Conservation (phyloP, 768 basidiomycete species). For the Boletellus emodensis region DNA sequence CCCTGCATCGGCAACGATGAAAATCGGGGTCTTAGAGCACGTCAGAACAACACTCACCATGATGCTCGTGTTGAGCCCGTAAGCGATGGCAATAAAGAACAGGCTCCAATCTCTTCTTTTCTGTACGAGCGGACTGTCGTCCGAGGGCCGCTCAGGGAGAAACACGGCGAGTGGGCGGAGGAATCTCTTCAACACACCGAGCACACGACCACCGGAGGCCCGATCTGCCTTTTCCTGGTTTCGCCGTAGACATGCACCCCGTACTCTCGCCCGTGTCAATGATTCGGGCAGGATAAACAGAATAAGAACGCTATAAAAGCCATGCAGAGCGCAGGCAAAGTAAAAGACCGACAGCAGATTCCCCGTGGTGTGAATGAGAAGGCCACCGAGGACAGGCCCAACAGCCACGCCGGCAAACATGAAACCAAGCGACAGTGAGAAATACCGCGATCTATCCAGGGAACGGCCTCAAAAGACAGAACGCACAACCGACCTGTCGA, state of each 20-base stretch:
- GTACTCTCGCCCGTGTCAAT: constrained; percentile 48
- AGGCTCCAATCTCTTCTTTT: constrained; percentile 61
- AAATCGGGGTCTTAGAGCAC: not conserved
- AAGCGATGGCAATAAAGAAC: constrained; percentile 49
- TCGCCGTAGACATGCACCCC: constrained; percentile 17
- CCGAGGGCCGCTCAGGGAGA: constrained; percentile 37
- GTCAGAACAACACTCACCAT: constrained; percentile 38
- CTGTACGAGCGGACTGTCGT: constrained; percentile 38
- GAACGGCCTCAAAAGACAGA: constrained; percentile 2
- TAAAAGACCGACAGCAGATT: constrained; percentile 69
- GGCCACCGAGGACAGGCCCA: constrained; percentile 72
- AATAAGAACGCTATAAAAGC: constrained; percentile 45
- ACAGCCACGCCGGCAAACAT: constrained; percentile 70
- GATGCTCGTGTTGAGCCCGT: constrained; percentile 42
- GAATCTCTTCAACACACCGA: constrained; percentile 44
- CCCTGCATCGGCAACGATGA: constrained; percentile 38
- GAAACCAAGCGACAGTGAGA: constrained; percentile 65
- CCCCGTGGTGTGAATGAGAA: constrained; percentile 57
- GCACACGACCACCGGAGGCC: not conserved
- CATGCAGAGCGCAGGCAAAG: constrained; percentile 47
- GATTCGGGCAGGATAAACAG: constrained; percentile 77
- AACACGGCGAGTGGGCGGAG: constrained; percentile 70
- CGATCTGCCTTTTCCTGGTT: constrained; percentile 10
- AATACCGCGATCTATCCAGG: constrained; percentile 50
- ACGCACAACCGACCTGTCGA: not conserved